Percentiles rank a stretch among this genome's conserved stretches.
Evolutionary conservation across 345 rosid genomes (phyloP).

Genomic region (Durio zibethinus): DNA sequence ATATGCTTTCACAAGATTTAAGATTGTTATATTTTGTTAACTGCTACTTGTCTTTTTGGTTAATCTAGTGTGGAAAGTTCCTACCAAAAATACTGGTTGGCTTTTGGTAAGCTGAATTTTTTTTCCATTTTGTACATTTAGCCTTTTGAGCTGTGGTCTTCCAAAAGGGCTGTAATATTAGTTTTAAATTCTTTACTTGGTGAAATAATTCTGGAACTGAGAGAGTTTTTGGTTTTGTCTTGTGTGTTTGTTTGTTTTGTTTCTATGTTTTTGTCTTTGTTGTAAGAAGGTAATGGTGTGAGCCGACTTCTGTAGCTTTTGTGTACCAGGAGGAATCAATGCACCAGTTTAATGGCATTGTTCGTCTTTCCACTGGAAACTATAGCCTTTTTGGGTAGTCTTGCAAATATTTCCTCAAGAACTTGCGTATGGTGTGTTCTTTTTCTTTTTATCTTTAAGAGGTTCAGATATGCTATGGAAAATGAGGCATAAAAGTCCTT

Average conservation of each 20-base stretch:
- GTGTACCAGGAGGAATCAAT: constrained; percentile 88
- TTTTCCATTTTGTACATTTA: constrained; percentile 28
- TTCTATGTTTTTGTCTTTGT: constrained; percentile 70
- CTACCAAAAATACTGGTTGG: constrained; percentile 64
- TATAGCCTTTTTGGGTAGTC: constrained; percentile 78
- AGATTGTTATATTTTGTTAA: constrained; percentile 26
- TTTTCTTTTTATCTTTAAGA: constrained; percentile 22
- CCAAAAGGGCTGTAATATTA: constrained; percentile 37
- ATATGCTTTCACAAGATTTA: constrained; percentile 20
- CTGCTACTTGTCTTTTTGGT: constrained; percentile 43
- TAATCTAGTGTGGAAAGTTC: constrained; percentile 82
- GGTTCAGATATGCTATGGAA: constrained; percentile 24
- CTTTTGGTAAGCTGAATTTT: constrained; percentile 78
- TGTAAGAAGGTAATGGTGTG: constrained; percentile 89
- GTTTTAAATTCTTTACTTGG: constrained; percentile 45
- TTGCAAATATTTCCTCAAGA: constrained; percentile 42
- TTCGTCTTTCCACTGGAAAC: constrained; percentile 81
- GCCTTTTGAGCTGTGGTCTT: constrained; percentile 34
- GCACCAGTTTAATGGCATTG: constrained; percentile 81
- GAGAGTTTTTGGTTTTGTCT: constrained; percentile 61
- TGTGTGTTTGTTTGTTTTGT: constrained; percentile 69
- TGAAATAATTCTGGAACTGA: constrained; percentile 84
- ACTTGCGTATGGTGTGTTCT: constrained; percentile 34
- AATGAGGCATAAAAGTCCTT: constrained; percentile 13
- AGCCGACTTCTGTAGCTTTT: constrained; percentile 90